Base-by-base conservation (phyloP, 164 flowering plant species). In the Tetrastigma voinierianum region DNA sequence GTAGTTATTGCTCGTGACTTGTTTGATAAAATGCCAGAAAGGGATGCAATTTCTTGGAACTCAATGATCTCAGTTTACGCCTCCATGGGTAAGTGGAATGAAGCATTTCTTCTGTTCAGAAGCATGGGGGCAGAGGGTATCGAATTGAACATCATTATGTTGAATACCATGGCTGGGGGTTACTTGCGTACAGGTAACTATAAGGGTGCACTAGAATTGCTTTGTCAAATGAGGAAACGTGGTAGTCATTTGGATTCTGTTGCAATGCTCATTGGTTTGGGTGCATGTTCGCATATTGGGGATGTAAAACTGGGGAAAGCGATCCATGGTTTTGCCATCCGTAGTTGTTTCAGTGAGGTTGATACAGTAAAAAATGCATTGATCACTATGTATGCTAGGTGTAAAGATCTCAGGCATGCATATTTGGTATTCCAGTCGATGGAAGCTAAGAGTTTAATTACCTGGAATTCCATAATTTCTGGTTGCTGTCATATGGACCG, bases 391-490 rank as follows among this genome's bases (percentile, higher is more conserved):
- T 86, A 87, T 58, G 68, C 84, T 2, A 76, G 86, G 67, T 84
- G 87, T 61, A 67, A 61, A 5, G 83, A 82, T 74, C 77, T 81
- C 15, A 70, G 45, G 24, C 74, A 72, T 68, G 84, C 88, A 3
- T 62, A 67, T 59, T 49, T 72, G 23, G 14, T 86, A 67, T 87
- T 87, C 70, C 74, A 56, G 24, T 68, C 32, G 17, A 64, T 63
- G 18, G 72, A 67, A 44, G 52, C 63, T 23, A 83, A 73, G 67
- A 76, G 66, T 68, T 48, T 84, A 59, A 57, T 80, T 56, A 81
- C 87, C 46, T 87, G 90, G 92, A 86, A 87, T 57, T 78, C 86
- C 20, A 74, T 86, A 74, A 72, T 87, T 53, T 78, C 90, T 21
- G 90, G 88, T 54, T 84, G 66, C 43, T 19, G 81, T 46, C 80